Evolutionary conservation across 306 rosid species (phyloP), one percentile per base, ranked within the genome.

Genomic region (Castanospermum australe): DNA sequence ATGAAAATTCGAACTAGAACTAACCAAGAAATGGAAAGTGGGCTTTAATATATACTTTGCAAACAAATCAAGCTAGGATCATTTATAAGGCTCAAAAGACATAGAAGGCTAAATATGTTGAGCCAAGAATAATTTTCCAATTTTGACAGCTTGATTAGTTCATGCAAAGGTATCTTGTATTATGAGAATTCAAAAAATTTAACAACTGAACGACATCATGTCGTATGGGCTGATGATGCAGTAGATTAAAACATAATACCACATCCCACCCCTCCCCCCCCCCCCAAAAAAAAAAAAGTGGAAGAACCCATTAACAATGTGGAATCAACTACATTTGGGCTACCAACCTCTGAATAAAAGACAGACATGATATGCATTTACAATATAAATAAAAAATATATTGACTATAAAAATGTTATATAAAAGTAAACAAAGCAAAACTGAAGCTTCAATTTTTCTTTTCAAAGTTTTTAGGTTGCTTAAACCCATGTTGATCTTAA

Each of bases 11-110:
- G 25, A 52, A 25, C n/a, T 11, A 30, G 13, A 36, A 22, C 51
- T 25, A 59, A 60, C 24, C 18, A 32, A 10, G 25, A 56, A 42
- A 52, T 20, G 56, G 41, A 82, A 70, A 77, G 41, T 45, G 66
- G 54, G 52, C 13, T 59, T 63, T 13, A 62, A 12, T 48, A 54
- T 63, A 71, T 47, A 24, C 41, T 50, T 38, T 48, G 24, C 82
- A 84, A 72, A 72, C 67, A 80, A 68, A 60, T 32, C 36, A 66
- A 38, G 41, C 33, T 74, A 20, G 13, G 50, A 33, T 28, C 62
- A 76, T 55, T 13, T 39, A 30, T n/a, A 76, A 67, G 56, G 21
- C 59, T 48, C 1, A 36, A n/a, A 15, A 45, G 9, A 28, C 14
- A 25, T 8, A 48, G 14, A 28, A 30, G 42, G 35, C 15, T 28